These are phyloP conservation scores for Fusarium sublunatum DNA, from an alignment of 2,329 filamentous ascomycete species.

Conservation along the genomic window DNA sequence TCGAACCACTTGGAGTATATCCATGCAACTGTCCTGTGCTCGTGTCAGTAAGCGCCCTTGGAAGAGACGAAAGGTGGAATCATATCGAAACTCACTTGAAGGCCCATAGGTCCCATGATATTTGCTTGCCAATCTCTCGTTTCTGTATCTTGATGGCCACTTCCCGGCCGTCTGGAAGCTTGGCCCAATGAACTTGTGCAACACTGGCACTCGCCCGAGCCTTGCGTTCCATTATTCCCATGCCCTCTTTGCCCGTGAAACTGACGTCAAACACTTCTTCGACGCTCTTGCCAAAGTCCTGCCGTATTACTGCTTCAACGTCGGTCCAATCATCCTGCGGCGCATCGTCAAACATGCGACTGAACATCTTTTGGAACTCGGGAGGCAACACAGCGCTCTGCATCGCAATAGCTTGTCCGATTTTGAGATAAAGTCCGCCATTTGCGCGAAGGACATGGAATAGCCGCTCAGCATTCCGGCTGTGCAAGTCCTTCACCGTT, in stretches of 20 bases:
- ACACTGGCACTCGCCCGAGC: conserved; percentile 86
- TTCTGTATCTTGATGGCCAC: conserved; percentile 98
- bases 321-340: conserved; percentile 91
- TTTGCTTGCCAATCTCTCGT: conserved; percentile 89
- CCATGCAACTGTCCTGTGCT: conserved; percentile 75
- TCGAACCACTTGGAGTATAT: conserved; percentile 91
- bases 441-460: conserved; percentile 86
- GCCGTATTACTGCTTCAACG: conserved; percentile 83
- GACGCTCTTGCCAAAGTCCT: conserved; percentile 87
- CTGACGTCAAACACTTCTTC: conserved; percentile 95
- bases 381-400: conserved; percentile 93
- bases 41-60: conserved; percentile 25
- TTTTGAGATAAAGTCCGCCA: conserved; percentile 95
- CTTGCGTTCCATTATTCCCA: conserved; percentile 70
- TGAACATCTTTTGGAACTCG: conserved; percentile 96
- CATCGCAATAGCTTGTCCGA: conserved; percentile 98
- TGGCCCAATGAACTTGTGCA: conserved; percentile 96
- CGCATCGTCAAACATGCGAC: conserved; percentile 96
- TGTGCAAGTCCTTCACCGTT: conserved; percentile 81
- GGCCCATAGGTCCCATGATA: conserved; percentile 94
- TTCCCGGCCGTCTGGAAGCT: conserved; percentile 85
- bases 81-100: conserved; percentile 74
- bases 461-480: conserved; percentile 83
- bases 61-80: background rate
- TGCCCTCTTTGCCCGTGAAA: conserved; percentile 76